Evolutionary conservation across 495 filamentous ascomycete species (phyloP).

Genomic region (Lepidopterella palustris): DNA sequence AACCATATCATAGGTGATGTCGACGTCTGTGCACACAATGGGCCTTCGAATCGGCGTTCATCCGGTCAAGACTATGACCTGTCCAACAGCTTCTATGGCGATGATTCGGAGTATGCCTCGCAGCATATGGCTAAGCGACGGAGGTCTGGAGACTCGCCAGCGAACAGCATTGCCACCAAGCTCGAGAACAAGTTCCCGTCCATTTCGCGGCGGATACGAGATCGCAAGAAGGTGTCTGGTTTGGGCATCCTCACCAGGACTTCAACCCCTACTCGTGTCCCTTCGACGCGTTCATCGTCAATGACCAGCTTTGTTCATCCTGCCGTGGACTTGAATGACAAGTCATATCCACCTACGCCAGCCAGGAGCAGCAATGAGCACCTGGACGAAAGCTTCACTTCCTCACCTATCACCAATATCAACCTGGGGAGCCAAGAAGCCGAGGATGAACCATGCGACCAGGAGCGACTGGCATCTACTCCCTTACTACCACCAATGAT

Average conservation of each 20-base stretch:
- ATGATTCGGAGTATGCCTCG: conserved; percentile 49
- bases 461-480: conserved; percentile 60
- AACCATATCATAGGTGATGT: conserved; percentile 12
- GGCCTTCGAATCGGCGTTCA: conserved; percentile 6
- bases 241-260: conserved; percentile 38
- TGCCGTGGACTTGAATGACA: conserved; percentile 36
- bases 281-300: conserved; percentile 66
- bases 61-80: conserved; percentile 20
- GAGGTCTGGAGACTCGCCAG: conserved; percentile 56
- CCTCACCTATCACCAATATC: conserved; percentile 51
- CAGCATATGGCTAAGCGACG: conserved; percentile 53
- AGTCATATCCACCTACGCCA: conserved; percentile 51
- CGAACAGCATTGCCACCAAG: conserved; percentile 58
- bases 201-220: conserved; percentile 59
- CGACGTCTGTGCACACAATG: conserved; percentile 10
- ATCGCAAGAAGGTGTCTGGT: conserved; percentile 44
- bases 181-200: conserved; percentile 67
- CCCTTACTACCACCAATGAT: conserved; percentile 77
- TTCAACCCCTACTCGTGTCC: conserved; percentile 43
- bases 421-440: conserved; percentile 36
- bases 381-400: conserved; percentile 30
- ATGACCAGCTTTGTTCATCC: conserved; percentile 52
- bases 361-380: conserved; percentile 61
- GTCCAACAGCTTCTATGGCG: conserved; percentile 40
- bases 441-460: conserved; percentile 30